These are phyloP conservation scores for Boletus sensibilis DNA, from an alignment of 768 basidiomycete species.

Conservation along the genomic window DNA sequence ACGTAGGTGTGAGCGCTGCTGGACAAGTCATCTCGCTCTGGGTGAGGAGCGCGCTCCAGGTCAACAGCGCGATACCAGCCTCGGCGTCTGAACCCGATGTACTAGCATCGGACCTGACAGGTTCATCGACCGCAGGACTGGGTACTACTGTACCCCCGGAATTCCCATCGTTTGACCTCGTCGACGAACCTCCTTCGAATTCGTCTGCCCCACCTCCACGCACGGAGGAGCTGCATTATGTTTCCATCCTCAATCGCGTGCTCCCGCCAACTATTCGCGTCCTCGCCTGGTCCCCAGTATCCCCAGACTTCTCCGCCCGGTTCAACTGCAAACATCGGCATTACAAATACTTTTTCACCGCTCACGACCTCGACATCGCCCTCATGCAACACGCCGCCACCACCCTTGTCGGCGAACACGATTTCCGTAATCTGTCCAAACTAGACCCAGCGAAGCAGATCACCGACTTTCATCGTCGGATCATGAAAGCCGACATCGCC, in stretches of 20 bases:
- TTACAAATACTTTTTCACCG: slow-evolving; percentile 96
- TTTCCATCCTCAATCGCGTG: slow-evolving; percentile 77
- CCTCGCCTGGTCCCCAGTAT: slow-evolving; percentile 91
- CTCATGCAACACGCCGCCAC: slow-evolving; percentile 76
- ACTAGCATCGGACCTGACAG: slow-evolving; percentile 11
- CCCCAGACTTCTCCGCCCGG: slow-evolving; percentile 77
- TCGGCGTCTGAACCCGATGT: not conserved
- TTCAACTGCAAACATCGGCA: slow-evolving; percentile 85
- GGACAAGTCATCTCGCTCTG: slow-evolving; percentile 93
- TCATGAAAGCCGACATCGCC: slow-evolving; percentile 64
- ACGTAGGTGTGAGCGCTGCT: slow-evolving; percentile 90
- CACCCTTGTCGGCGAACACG: slow-evolving; percentile 81
- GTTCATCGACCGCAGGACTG: not conserved
- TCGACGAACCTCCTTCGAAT: slow-evolving; percentile 40
- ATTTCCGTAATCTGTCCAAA: slow-evolving; percentile 95
- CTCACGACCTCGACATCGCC: slow-evolving; percentile 60
- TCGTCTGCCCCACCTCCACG: slow-evolving; percentile 24
- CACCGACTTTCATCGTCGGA: slow-evolving; percentile 67
- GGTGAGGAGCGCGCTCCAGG: slow-evolving; percentile 69
- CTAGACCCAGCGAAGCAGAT: slow-evolving; percentile 91
- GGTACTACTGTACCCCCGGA: slow-evolving; percentile 2
- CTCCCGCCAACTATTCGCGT: slow-evolving; percentile 89
- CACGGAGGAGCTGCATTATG: slow-evolving; percentile 67
- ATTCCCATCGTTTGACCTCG: slow-evolving; percentile 33
- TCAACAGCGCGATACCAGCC: not conserved